These are phyloP conservation scores for Penicillium robsamsonii DNA, from an alignment of 495 filamentous ascomycete genomes.

Conservation along the genomic window DNA sequence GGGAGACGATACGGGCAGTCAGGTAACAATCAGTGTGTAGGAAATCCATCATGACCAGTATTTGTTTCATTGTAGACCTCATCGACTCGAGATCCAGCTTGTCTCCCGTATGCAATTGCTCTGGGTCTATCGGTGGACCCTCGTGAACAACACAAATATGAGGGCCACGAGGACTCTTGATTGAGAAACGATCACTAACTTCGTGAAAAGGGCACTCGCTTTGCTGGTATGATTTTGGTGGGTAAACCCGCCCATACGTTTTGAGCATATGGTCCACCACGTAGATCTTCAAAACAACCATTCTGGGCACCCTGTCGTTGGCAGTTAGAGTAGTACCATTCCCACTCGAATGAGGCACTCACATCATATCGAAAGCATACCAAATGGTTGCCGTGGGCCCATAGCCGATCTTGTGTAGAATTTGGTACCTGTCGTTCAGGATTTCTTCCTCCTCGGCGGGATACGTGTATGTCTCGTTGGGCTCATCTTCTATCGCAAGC, in stretches of 20 bases:
- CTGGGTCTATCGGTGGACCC: neutral
- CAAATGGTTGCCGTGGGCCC: conserved; percentile 4
- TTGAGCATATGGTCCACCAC: conserved; percentile 5
- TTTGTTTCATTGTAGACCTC: neutral
- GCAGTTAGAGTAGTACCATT: neutral
- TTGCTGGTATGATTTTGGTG: neutral
- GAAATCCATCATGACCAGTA: conserved; percentile 1
- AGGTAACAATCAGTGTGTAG: conserved; percentile 4
- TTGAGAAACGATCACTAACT: neutral
- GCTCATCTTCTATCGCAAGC: neutral
- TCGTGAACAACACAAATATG: conserved; percentile 10
- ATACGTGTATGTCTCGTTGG: neutral
- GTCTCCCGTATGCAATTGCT: neutral
- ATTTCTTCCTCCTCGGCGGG: neutral
- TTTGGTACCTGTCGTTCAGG: conserved; percentile 1
- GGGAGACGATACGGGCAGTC: neutral
- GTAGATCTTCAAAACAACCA: conserved; percentile 10
- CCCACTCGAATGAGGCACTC: neutral
- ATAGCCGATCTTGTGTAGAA: conserved; percentile 3
- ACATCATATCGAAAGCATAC: neutral
- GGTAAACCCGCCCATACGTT: neutral
- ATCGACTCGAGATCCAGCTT: neutral
- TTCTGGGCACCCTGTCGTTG: neutral
- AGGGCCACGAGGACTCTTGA: neutral
- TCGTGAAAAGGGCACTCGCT: neutral